Conservation (phyloP, 2,329 filamentous ascomycete genomes). For the Ophiostoma ips region DNA sequence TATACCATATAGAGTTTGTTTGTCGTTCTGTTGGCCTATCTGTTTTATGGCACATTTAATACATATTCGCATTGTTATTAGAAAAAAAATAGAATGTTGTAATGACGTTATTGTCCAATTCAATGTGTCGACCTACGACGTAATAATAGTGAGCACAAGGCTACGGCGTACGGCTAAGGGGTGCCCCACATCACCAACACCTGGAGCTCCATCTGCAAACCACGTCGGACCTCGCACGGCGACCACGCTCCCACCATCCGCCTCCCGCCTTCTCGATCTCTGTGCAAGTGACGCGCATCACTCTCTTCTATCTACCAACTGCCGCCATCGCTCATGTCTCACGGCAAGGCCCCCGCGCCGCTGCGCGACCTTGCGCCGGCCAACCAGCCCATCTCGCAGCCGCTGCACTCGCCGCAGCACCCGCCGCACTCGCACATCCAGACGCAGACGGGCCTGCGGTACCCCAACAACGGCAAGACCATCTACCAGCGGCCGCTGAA, state of each 20-base stretch:
- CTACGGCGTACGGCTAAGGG: background rate
- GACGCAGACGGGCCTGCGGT: constrained; percentile 52
- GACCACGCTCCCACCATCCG: background rate
- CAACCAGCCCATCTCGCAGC: constrained; percentile 3
- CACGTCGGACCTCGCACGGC: background rate
- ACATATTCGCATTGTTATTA: background rate
- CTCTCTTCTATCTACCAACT: background rate
- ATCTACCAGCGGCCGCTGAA: constrained; percentile 96
- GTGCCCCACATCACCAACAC: constrained; percentile 4
- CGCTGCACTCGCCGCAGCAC: constrained; percentile 2
- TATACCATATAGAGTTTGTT: no score
- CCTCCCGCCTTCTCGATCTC: no score
- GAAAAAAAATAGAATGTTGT: background rate
- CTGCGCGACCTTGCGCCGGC: constrained; percentile 2
- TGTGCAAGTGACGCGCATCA: no score
- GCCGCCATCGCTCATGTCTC: constrained; percentile 3
- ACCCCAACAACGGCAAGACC: constrained; percentile 87
- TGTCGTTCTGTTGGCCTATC: no score
- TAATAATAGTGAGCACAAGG: no score
- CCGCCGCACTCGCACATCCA: constrained; percentile 31
- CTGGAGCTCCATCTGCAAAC: background rate
- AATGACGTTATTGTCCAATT: background rate
- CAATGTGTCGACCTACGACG: no score
- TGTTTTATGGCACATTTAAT: background rate
- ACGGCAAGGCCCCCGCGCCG: constrained; percentile 7